Evolutionary conservation across 345 rosid genomes (phyloP), one percentile per base, ranked within the genome.

Genomic region (Anastatica hierochuntica): DNA sequence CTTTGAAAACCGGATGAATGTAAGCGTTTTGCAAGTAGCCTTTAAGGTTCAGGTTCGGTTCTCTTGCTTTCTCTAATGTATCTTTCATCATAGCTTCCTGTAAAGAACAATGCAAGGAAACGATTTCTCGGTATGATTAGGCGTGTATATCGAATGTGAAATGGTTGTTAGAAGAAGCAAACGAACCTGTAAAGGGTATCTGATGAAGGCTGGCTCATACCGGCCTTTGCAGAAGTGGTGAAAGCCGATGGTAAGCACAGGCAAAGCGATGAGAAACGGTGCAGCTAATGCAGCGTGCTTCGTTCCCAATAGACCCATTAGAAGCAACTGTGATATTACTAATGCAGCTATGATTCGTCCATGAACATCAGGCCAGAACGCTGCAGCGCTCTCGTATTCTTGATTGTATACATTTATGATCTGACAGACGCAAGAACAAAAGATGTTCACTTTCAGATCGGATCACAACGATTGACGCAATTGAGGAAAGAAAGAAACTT

Each of bases 1-100:
- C 68, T 66, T 74, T 80, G 70, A 90, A 87, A 37, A 79, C 74
- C 0, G 98, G 98, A 67, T 90, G 98, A 12, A 76, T 9, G 10
- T 87, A 90, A n/a, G 92, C 88, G 14, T 59, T 71, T 37, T 79
- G 87, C 61, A 90, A 87, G 56, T 76, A 90, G 40, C 77, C 66
- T 72, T 73, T 87, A 60, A 90, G 62, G 52, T 90, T 84, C 19
- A 87, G 5, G 71, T 66, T 74, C 0, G 98, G 98, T 3, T 86
- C 98, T 71, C 82, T 76, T 3, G 84, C 85, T 0, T 56, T 83
- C 43, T 90, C 98, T 60, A 90, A 60, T 0, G 95, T 90, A 56
- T 90, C 98, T 71, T 84, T 90, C 89, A 77, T 87, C 96, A 74
- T 87, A 48, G 97, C 97, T 69, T 90, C 97, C 97, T 90, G 82